phyloP scores from a whole-genome alignment of 106 monocot species.

The Vanilla planifolia region DNA sequence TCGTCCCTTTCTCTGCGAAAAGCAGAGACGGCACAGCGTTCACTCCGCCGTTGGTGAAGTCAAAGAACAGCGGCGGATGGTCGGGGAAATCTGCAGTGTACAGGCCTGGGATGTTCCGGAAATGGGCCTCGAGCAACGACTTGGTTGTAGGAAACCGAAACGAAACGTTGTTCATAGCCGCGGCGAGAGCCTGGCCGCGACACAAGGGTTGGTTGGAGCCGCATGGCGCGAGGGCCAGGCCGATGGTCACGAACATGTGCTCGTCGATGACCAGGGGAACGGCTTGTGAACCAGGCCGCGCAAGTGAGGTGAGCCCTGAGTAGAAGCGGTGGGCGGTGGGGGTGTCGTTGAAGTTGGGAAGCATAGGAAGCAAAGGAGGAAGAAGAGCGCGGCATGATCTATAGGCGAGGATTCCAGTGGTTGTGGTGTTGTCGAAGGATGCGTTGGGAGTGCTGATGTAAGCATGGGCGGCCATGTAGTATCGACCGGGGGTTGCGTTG shows the following conservation, averaged over 20 bases:
- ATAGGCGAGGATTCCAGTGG: conserved; percentile 50
- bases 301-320: conserved; percentile 29
- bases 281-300: background rate
- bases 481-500: conserved; percentile 36
- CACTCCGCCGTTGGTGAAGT: conserved; percentile 34
- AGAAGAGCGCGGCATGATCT: background rate
- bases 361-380: conserved; percentile 31
- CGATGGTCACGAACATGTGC: conserved; percentile 63
- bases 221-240: conserved; percentile 41
- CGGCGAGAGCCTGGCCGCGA: conserved; percentile 17
- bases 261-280: conserved; percentile 61
- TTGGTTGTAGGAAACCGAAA: conserved; percentile 37
- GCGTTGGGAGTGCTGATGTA: conserved; percentile 24
- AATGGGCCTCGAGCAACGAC: conserved; percentile 62
- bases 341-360: conserved; percentile 56
- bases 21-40: background rate
- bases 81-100: conserved; percentile 62
- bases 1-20: conserved; percentile 29
- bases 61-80: conserved; percentile 34
- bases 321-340: conserved; percentile 60
- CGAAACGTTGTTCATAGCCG: conserved; percentile 70
- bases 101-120: conserved; percentile 9
- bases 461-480: conserved; percentile 60
- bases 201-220: conserved; percentile 20
- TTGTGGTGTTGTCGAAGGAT: conserved; percentile 43